Base-by-base conservation (phyloP, 2,329 filamentous ascomycete genomes). In the Bertia moriformis region DNA sequence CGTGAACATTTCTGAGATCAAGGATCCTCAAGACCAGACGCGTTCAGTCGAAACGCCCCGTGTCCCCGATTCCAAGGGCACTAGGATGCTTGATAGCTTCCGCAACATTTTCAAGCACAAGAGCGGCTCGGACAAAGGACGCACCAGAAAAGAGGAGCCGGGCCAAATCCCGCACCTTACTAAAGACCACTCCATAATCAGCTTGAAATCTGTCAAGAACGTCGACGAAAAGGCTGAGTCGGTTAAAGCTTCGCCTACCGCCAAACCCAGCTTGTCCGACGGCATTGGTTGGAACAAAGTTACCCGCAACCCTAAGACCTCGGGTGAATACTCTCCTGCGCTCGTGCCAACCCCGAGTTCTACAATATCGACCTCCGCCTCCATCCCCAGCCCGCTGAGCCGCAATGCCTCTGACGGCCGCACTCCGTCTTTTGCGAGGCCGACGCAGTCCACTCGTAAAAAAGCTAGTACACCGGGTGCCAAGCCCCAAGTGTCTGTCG, bases 51-150 rank as follows among this genome's bases (percentile, higher is more conserved):
- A n/a, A 29, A 29, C 10, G n/a, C 10, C 10, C 24, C 10, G n/a
- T 10, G 10, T 29, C 24, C 24, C 24, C 10, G 24, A 29, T n/a
- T 29, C 24, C 10, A 29, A 29, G 24, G n/a, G 24, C 24, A 29
- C 24, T 29, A 10, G 24, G 10, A 29, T 29, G 24, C 24, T 29
- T 29, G 24, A 29, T n/a, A 29, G 24, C 24, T 29, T 29, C 24
- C 24, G 24, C 24, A 29, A 29, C 24, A 29, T 29, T n/a, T 29
- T 29, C 24, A 29, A 29, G 24, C 24, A 29, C n/a, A 29, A 29
- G n/a, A 29, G 24, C n/a, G n/a, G 10, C n/a, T 10, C 24, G 10
- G 24, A 29, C n/a, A 29, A 29, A 29, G 24, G 10, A 29, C 24
- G 24, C n/a, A 29, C n/a, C 10, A 29, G n/a, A 29, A 29, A 29